Percentiles rank a stretch among this genome's conserved stretches.
phyloP scores from a whole-genome alignment of 2,329 filamentous ascomycete genomes.

The Calonectria ilicicola region DNA sequence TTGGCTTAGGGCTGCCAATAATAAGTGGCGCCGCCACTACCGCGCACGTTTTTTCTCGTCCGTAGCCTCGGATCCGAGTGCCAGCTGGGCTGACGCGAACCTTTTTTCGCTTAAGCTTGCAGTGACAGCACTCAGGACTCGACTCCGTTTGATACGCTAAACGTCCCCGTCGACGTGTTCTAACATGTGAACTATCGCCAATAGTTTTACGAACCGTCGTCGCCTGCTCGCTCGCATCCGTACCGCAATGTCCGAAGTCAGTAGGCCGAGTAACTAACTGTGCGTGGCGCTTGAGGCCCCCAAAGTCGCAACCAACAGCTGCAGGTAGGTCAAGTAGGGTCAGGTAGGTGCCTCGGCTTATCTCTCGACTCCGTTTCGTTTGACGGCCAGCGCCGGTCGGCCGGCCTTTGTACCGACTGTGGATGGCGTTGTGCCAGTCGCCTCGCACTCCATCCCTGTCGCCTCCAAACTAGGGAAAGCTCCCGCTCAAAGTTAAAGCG shows the following conservation, averaged over 20 bases:
- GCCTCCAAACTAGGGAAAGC: constrained; percentile 2
- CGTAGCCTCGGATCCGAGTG: constrained; percentile 18
- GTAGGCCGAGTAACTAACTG: neutral
- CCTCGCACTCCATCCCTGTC: neutral
- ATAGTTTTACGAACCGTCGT: constrained; percentile 15
- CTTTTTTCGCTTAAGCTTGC: neutral
- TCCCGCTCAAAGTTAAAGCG: constrained; percentile 1
- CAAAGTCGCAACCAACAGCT: neutral
- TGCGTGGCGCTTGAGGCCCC: neutral
- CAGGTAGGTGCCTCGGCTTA: constrained; percentile 1
- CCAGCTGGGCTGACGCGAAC: neutral
- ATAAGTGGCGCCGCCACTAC: constrained; percentile 2
- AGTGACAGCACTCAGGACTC: neutral
- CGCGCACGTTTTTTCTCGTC: constrained; percentile 7
- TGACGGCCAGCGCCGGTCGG: constrained; percentile 7
- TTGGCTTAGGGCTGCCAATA: neutral
- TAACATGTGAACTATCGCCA: neutral
- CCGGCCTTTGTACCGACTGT: constrained; percentile 20
- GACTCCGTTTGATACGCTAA: neutral
- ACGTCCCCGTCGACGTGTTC: neutral
- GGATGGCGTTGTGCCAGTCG: neutral
- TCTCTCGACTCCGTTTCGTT: neutral
- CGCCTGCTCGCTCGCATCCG: neutral
- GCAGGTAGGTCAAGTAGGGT: neutral
- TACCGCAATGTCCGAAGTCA: constrained; percentile 1